Conservation (phyloP, 257 asterid genomes). For the Agastache rugosa region DNA sequence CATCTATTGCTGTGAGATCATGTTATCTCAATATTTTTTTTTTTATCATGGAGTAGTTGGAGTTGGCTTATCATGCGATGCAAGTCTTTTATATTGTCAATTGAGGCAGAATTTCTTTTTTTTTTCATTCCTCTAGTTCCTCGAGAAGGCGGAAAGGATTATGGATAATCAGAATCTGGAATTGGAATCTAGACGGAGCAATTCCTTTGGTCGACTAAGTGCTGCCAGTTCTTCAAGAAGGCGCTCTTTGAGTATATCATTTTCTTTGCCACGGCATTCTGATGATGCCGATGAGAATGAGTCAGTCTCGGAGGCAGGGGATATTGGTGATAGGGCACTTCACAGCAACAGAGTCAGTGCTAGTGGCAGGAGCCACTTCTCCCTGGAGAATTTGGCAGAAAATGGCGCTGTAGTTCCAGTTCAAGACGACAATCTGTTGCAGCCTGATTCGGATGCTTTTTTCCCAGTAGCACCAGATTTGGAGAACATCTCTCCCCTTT, state of each 20-base stretch:
- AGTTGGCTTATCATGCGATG: background rate
- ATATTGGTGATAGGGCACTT: slow-evolving; percentile 87
- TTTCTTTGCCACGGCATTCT: slow-evolving; percentile 34
- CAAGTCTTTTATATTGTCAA: background rate
- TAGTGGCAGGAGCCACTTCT: slow-evolving; percentile 56
- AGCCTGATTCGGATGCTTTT: slow-evolving; percentile 10
- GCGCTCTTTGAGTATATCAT: slow-evolving; percentile 46
- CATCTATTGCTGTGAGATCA: slow-evolving; percentile 14
- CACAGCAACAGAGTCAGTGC: slow-evolving; percentile 56
- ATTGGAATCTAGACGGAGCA: slow-evolving; percentile 46
- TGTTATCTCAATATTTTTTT: background rate
- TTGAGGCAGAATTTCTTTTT: background rate
- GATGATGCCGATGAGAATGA: slow-evolving; percentile 58
- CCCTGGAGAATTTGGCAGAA: slow-evolving; percentile 49
- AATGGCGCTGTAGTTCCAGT: slow-evolving; percentile 54
- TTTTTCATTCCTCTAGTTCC: background rate
- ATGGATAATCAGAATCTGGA: slow-evolving; percentile 54
- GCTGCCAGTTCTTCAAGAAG: slow-evolving; percentile 57
- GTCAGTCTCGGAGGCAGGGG: slow-evolving; percentile 86
- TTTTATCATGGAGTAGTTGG: slow-evolving; percentile 14
- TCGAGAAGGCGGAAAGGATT: slow-evolving; percentile 27
- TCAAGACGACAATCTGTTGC: slow-evolving; percentile 41
- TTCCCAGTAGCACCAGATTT: slow-evolving; percentile 15
- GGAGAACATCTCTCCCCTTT: slow-evolving; percentile 28
- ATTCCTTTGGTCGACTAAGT: slow-evolving; percentile 53